Evolutionary conservation across 192 early-diverging fungal species (phyloP).

Genomic region (Coemansia sp.): DNA sequence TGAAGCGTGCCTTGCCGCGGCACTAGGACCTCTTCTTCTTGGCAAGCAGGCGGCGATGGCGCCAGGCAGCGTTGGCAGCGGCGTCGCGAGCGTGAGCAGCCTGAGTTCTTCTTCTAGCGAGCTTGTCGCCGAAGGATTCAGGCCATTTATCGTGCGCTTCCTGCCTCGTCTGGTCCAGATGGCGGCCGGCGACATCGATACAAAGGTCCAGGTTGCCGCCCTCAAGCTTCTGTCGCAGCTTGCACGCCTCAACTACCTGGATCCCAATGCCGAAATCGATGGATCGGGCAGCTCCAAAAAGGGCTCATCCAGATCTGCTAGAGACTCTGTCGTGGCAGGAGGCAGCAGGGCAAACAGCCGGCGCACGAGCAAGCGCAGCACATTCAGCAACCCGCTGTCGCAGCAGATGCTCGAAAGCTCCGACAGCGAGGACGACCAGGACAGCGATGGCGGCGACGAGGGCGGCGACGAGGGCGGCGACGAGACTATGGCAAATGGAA

Average conservation of each 20-base stretch:
- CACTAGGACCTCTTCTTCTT: conserved; percentile 56
- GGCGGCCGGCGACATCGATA: conserved; percentile 44
- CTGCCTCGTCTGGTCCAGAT: conserved; percentile 44
- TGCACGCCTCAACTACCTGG: conserved; percentile 33
- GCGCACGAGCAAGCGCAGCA: conserved; percentile 13
- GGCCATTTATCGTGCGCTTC: conserved; percentile 40
- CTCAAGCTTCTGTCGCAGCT: conserved; percentile 34
- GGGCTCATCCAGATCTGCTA: neutral
- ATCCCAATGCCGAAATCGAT: conserved; percentile 27
- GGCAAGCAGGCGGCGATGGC: conserved; percentile 61
- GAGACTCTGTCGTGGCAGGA: neutral
- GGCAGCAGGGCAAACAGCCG: neutral
- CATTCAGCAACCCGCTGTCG: conserved; percentile 42
- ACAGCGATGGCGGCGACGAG: neutral
- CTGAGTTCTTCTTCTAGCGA: conserved; percentile 60
- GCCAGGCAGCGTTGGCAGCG: conserved; percentile 64
- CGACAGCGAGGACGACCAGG: conserved; percentile 23
- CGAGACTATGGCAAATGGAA: neutral
- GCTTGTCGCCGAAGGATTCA: conserved; percentile 52
- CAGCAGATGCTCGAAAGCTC: conserved; percentile 51
- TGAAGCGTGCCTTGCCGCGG: conserved; percentile 64
- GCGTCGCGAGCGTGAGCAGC: conserved; percentile 72
- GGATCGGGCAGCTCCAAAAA: conserved; percentile 5
- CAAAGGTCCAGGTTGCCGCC: conserved; percentile 44
- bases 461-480: too few species aligned